Evolutionary conservation across 2,329 filamentous ascomycete genomes (phyloP).

Genomic region (Basipetospora chlamydospora): DNA sequence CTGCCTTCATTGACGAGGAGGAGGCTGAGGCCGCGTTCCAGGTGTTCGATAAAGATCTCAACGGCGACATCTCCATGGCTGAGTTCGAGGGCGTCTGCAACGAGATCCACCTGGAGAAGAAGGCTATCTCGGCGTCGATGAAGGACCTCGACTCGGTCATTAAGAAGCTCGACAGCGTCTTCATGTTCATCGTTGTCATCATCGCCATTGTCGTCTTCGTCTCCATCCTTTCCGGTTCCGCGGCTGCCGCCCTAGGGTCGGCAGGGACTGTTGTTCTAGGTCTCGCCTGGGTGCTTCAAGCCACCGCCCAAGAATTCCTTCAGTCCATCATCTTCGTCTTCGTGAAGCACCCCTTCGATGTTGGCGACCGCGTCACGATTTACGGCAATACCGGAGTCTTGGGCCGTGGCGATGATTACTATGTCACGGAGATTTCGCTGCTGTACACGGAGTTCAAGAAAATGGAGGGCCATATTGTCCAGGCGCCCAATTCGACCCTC

Average conservation of each 20-base stretch:
- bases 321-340: conserved; percentile 94
- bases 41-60: conserved; percentile 94
- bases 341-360: conserved; percentile 93
- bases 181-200: conserved; percentile 72
- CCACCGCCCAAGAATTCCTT: conserved; percentile 85
- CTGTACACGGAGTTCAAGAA: conserved; percentile 98
- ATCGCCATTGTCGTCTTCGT: conserved; percentile 77
- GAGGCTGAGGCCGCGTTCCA: conserved; percentile 79
- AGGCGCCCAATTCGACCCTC: conserved; percentile 85
- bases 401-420: conserved; percentile 80
- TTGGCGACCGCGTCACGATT: conserved; percentile 81
- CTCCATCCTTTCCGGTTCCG: conserved; percentile 76
- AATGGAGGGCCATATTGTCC: conserved; percentile 92
- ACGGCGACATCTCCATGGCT: conserved; percentile 91
- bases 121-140: conserved; percentile 84
- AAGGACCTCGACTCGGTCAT: conserved; percentile 94
- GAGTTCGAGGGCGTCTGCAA: conserved; percentile 88
- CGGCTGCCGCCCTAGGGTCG: conserved; percentile 81
- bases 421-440: conserved; percentile 84
- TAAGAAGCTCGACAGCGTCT: conserved; percentile 73
- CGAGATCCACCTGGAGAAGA: conserved; percentile 86
- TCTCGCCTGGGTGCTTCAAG: conserved; percentile 82
- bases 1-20: conserved; percentile 67
- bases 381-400: conserved; percentile 78
- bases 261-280: conserved; percentile 79